A percentile compares a stretch with the other conserved stretches of the same genome.
Evolutionary conservation across 306 rosid genomes (phyloP).

Genomic region (Prosopis cineraria): DNA sequence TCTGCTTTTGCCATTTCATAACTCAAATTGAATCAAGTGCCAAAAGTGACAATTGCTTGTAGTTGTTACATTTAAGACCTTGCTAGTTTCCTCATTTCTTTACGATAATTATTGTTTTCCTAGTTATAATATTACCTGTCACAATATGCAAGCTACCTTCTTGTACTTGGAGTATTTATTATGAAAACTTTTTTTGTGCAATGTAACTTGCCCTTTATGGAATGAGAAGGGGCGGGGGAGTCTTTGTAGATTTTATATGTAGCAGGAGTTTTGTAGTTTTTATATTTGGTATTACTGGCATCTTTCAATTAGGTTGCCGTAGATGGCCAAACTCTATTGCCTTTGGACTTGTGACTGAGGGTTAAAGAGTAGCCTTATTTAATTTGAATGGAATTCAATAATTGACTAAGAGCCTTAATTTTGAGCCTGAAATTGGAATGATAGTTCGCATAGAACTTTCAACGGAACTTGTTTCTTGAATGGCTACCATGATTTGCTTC

Average conservation of each 20-base stretch:
- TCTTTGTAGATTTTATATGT: too few relatives aligned
- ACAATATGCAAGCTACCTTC: slow-evolving; percentile 24
- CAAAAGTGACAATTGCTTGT: background rate
- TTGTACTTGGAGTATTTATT: background rate
- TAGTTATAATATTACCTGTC: slow-evolving; percentile 8
- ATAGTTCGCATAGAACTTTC: background rate
- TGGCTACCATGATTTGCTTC: background rate
- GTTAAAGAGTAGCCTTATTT: background rate
- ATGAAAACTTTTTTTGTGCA: background rate
- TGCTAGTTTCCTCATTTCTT: background rate
- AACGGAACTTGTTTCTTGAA: background rate
- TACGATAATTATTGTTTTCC: background rate
- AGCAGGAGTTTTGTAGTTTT: too few relatives aligned
- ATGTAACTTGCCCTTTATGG: background rate
- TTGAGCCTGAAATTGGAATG: background rate
- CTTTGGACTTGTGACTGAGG: background rate
- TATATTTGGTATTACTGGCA: background rate
- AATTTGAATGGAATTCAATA: background rate
- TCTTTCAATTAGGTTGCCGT: background rate
- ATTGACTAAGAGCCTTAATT: background rate
- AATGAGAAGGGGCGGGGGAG: background rate
- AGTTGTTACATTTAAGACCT: background rate
- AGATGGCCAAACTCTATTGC: background rate
- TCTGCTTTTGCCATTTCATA: background rate
- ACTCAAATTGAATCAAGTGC: background rate